Evolutionary conservation across 2,329 filamentous ascomycete species (phyloP).

Genomic region (Hypoxylon sp.): DNA sequence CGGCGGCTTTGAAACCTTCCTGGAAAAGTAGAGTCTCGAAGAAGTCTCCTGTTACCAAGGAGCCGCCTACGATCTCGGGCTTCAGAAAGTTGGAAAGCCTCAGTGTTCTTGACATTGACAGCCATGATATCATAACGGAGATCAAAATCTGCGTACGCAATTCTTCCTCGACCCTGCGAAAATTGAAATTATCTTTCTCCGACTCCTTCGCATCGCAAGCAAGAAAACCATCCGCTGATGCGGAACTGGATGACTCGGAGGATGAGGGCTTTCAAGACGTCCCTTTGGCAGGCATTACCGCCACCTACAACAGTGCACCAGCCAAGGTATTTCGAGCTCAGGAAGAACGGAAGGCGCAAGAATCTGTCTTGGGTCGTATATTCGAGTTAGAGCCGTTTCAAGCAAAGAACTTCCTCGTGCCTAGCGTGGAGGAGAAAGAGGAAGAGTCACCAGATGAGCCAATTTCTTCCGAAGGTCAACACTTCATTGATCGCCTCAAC

Average conservation of each 20-base stretch:
- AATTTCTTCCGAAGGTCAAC: conserved; percentile 40
- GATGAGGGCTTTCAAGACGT: conserved; percentile 67
- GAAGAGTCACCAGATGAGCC: conserved; percentile 49
- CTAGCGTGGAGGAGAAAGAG: conserved; percentile 41
- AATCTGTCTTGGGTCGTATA: conserved; percentile 64
- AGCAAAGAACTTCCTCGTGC: conserved; percentile 53
- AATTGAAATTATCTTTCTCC: conserved; percentile 71
- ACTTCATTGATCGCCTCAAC: conserved; percentile 57
- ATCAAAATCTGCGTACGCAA: conserved; percentile 67
- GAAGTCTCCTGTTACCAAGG: conserved; percentile 50
- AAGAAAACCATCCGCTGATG: conserved; percentile 57
- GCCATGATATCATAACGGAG: conserved; percentile 66
- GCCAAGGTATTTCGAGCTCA: conserved; percentile 62
- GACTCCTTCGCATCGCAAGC: conserved; percentile 62
- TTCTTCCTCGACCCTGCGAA: conserved; percentile 66
- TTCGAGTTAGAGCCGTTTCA: conserved; percentile 63
- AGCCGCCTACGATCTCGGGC: conserved; percentile 67
- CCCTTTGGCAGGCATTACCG: conserved; percentile 49
- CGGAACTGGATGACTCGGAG: conserved; percentile 64
- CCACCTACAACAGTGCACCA: conserved; percentile 55
- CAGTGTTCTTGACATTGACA: conserved; percentile 71
- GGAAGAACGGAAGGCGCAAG: conserved; percentile 67
- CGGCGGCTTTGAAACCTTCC: conserved; percentile 54
- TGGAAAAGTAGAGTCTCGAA: conserved; percentile 53
- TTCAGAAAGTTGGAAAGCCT: conserved; percentile 68